Evolutionary conservation across 768 basidiomycete genomes (phyloP).

Genomic region (Collybiopsis luxurians): DNA sequence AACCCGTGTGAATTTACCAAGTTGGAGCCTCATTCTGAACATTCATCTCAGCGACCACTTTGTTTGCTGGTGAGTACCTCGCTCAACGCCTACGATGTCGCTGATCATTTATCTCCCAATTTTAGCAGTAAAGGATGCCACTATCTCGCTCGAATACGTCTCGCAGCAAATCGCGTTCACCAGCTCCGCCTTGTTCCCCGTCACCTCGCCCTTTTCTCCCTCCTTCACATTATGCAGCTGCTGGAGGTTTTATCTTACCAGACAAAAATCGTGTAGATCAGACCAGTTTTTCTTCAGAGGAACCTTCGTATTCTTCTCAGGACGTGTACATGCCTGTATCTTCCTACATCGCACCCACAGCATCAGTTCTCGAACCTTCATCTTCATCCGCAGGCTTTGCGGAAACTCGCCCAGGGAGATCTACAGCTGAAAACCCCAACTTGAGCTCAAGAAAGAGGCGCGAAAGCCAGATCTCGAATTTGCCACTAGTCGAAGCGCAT

Average conservation of each 20-base stretch:
- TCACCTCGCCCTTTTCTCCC: conserved; percentile 44
- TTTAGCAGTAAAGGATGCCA: too few species aligned
- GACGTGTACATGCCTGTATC: conserved; percentile 19
- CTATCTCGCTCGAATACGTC: conserved; percentile 16
- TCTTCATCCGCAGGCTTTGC: conserved; percentile 28
- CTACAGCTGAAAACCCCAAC: conserved; percentile 10
- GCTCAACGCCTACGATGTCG: too few species aligned
- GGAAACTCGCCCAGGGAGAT: conserved; percentile 6
- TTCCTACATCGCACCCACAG: conserved; percentile 13
- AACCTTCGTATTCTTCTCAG: conserved; percentile 10
- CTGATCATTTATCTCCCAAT: too few species aligned
- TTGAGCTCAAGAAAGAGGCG: conserved; percentile 24
- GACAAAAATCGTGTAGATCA: conserved; percentile 6
- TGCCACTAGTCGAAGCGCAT: conserved; percentile 61
- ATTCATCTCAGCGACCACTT: too few species aligned
- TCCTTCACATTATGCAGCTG: conserved; percentile 55
- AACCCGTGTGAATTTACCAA: too few species aligned
- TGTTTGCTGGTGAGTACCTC: too few species aligned
- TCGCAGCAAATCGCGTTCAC: conserved; percentile 42
- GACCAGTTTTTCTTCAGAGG: background rate
- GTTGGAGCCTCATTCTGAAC: too few species aligned
- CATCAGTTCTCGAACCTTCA: conserved; percentile 16
- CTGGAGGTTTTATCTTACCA: conserved; percentile 33
- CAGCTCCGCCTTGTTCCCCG: conserved; percentile 29
- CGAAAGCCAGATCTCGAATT: conserved; percentile 45